These are phyloP conservation scores for Apiotrichum gracile DNA, from an alignment of 1,284 basidiomycete species.

Conservation along the genomic window DNA sequence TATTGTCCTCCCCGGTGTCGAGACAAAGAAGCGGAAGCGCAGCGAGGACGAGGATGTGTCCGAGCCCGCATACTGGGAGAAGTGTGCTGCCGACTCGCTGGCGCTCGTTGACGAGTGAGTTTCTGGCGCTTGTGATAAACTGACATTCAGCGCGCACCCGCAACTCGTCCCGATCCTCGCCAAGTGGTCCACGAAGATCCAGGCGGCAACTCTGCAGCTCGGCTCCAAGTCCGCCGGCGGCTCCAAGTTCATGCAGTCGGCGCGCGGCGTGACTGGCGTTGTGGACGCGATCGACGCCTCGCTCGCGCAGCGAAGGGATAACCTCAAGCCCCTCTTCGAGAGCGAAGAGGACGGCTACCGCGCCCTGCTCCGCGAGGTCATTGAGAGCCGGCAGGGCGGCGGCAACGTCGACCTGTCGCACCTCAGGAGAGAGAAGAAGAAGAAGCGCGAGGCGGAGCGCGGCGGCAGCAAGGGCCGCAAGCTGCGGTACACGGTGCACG, in stretches of 20 bases:
- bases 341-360: constrained; percentile 84
- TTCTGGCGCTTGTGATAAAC: not conserved
- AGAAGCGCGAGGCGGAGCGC: constrained; percentile 78
- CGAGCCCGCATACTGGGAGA: constrained; percentile 31
- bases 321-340: constrained; percentile 48
- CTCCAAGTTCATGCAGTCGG: constrained; percentile 59
- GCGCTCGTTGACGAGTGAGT: constrained; percentile 35
- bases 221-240: constrained; percentile 32
- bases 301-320: constrained; percentile 30
- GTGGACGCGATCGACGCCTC: constrained; percentile 39
- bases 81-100: constrained; percentile 31
- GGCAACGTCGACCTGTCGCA: constrained; percentile 29
- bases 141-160: constrained; percentile 53
- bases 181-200: constrained; percentile 91
- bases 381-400: constrained; percentile 54
- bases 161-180: constrained; percentile 66
- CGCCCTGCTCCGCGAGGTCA: constrained; percentile 77
- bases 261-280: constrained; percentile 46
- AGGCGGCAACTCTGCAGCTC: constrained; percentile 64
- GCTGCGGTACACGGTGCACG: constrained; percentile 80
- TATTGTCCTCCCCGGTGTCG: constrained; percentile 22
- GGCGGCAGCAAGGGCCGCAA: constrained; percentile 90
- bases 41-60: constrained; percentile 8
- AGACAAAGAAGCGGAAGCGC: constrained; percentile 5
- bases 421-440: constrained; percentile 52